phyloP scores from a whole-genome alignment of 371 early-diverging fungal genomes.

The Rhizopus microsporus region DNA sequence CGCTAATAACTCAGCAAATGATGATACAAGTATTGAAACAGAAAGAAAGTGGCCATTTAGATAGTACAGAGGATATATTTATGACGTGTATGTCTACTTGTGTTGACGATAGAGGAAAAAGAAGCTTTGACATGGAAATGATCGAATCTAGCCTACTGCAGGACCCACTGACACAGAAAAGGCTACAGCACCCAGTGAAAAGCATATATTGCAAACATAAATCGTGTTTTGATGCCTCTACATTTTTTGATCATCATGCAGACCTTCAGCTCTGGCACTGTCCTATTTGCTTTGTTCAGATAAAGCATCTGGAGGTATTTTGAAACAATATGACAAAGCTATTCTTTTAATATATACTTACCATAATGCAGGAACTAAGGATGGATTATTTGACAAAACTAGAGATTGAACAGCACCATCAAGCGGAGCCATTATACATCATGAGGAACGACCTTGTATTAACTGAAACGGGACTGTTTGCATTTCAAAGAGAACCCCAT shows the following conservation, averaged over 20 bases:
- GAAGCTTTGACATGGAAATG: not conserved
- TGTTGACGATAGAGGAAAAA: slow-evolving; percentile 7
- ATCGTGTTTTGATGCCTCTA: slow-evolving; percentile 22
- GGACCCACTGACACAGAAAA: slow-evolving; percentile 6
- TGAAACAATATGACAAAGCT: slow-evolving; percentile 7
- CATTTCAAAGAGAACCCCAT: no score
- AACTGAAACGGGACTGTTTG: no score
- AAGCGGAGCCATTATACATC: slow-evolving; percentile 13
- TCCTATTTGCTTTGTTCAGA: slow-evolving; percentile 27
- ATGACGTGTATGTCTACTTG: slow-evolving; percentile 11
- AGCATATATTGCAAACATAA: slow-evolving; percentile 22
- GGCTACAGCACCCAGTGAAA: slow-evolving; percentile 22
- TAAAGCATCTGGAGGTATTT: slow-evolving; percentile 22
- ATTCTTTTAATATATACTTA: not conserved
- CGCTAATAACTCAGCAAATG: slow-evolving; percentile 14
- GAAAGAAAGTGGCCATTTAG: slow-evolving; percentile 4
- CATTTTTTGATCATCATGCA: slow-evolving; percentile 18
- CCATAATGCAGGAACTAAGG: slow-evolving; percentile 14
- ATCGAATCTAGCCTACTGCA: slow-evolving; percentile 3
- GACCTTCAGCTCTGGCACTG: slow-evolving; percentile 25
- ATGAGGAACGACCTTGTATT: slow-evolving; percentile 1
- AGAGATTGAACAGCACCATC: slow-evolving; percentile 10
- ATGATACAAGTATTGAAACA: slow-evolving; percentile 19
- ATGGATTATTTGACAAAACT: slow-evolving; percentile 18
- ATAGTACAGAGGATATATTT: slow-evolving; percentile 13